These are phyloP conservation scores for Oxytropis ochrocephala DNA, from an alignment of 306 rosid genomes.

Conservation along the genomic window DNA sequence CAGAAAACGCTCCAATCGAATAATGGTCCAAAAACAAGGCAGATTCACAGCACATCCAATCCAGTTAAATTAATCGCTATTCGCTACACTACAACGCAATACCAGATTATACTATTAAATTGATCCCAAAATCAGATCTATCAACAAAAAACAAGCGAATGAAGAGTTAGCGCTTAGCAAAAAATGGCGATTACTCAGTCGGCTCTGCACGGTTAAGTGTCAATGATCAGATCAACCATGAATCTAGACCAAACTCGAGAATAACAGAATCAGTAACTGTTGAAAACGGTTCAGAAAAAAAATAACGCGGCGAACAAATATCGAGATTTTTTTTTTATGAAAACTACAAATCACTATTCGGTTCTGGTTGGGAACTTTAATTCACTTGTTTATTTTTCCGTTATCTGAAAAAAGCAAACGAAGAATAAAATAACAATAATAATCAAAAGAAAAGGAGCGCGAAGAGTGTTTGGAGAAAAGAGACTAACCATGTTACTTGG, in stretches of 20 bases:
- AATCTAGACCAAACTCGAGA: constrained; percentile 4
- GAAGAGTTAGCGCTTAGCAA: background rate
- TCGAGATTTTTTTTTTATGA: background rate
- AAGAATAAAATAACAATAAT: background rate
- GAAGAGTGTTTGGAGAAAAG: background rate
- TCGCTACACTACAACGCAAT: background rate
- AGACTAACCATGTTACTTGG: constrained; percentile 22
- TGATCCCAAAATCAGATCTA: constrained; percentile 20
- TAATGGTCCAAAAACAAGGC: background rate
- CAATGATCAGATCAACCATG: constrained; percentile 20
- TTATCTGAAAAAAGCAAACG: background rate
- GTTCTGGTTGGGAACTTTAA: background rate
- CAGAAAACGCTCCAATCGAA: background rate
- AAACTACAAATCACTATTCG: background rate
- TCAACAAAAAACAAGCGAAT: background rate
- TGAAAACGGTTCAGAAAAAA: background rate
- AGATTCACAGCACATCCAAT: background rate
- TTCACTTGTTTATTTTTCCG: background rate
- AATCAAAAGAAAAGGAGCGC: background rate
- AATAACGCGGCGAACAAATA: background rate
- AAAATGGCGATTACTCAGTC: background rate
- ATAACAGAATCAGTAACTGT: background rate
- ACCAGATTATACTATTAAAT: background rate
- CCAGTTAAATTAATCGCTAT: background rate
- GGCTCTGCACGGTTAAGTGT: background rate